Conservation (phyloP, 306 rosid species). For the Heteromeles arbutifolia region DNA sequence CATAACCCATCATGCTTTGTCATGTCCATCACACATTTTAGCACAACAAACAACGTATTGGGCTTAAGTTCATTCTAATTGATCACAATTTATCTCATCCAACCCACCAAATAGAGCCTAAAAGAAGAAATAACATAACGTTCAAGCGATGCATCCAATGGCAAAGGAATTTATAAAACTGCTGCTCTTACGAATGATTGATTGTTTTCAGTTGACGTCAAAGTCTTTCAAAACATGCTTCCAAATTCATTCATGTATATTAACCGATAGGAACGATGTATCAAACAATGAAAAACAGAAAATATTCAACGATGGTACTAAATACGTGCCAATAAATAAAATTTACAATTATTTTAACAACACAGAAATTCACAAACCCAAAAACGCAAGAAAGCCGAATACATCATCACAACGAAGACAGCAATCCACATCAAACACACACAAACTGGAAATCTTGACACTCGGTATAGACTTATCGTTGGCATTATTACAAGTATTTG, state of each 20-base stretch:
- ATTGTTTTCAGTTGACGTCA: neutral
- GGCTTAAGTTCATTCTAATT: too few relatives aligned
- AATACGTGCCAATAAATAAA: neutral
- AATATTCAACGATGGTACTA: too few relatives aligned
- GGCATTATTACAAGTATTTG: conserved; percentile 56
- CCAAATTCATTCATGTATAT: too few relatives aligned
- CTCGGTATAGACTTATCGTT: conserved; percentile 3
- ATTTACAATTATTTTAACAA: conserved; percentile 11
- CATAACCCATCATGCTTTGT: too few relatives aligned
- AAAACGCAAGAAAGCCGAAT: conserved; percentile 2
- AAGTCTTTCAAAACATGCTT: neutral
- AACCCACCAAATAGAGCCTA: too few relatives aligned
- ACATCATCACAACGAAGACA: conserved; percentile 9
- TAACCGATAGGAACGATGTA: too few relatives aligned
- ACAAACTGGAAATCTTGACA: neutral
- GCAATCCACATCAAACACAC: conserved; percentile 20
- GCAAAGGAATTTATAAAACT: neutral
- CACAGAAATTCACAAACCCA: conserved; percentile 6
- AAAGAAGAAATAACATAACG: too few relatives aligned
- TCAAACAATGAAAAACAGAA: too few relatives aligned
- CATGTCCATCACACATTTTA: too few relatives aligned
- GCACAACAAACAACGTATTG: too few relatives aligned
- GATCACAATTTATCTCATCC: too few relatives aligned
- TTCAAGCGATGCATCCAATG: too few relatives aligned
- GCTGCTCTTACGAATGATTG: neutral